Evolutionary conservation across 2,329 filamentous ascomycete species (phyloP).

Genomic region (Monosporascus sp.): DNA sequence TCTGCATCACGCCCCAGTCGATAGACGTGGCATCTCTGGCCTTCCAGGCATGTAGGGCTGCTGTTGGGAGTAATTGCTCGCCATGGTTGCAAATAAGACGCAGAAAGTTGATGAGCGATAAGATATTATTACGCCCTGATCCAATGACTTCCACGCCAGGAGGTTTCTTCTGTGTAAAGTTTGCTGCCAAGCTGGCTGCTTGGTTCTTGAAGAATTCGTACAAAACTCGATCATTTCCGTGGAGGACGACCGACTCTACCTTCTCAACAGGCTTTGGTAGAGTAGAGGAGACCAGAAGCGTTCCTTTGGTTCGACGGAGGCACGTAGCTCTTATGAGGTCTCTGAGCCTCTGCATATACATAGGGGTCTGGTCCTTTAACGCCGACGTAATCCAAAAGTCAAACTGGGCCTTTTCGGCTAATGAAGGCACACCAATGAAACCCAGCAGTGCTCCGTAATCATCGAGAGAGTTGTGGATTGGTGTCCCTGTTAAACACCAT

Average conservation of each 20-base stretch:
- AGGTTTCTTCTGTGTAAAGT: not conserved
- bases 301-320: constrained; percentile 23
- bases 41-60: constrained; percentile 11
- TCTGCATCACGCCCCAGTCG: no score
- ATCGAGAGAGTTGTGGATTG: constrained; percentile 32
- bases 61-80: constrained; percentile 16
- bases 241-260: constrained; percentile 8
- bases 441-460: constrained; percentile 29
- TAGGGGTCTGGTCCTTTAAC: no score
- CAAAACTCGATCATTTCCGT: not conserved
- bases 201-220: constrained; percentile 18
- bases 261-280: constrained; percentile 12
- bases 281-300: constrained; percentile 3
- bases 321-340: constrained; percentile 21
- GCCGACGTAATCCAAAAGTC: constrained; percentile 14
- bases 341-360: constrained; percentile 7
- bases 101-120: constrained; percentile 19
- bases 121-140: constrained; percentile 7
- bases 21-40: no score
- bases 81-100: constrained; percentile 27
- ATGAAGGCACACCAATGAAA: constrained; percentile 23
- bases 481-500: constrained; percentile 35
- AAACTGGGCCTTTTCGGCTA: constrained; percentile 17
- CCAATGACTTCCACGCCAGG: not conserved
- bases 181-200: not conserved